Conservation (phyloP, 495 filamentous ascomycete species). For the Letharia lupina region DNA sequence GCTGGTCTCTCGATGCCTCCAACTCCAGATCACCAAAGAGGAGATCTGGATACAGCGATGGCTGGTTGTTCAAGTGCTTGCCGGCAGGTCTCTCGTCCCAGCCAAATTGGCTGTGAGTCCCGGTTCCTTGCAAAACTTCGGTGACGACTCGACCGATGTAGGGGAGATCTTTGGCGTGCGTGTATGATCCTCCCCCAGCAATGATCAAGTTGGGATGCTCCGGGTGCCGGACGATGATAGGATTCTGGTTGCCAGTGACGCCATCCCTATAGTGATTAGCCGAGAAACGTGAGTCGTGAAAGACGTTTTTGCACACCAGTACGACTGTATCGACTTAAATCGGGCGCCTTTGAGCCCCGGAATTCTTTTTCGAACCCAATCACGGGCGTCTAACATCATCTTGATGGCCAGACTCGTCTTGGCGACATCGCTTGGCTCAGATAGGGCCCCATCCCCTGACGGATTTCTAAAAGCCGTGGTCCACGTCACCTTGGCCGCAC, state of each 20-base stretch:
- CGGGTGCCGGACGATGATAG: background rate
- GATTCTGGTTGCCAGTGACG: background rate
- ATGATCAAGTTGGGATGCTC: background rate
- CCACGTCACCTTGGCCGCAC: background rate
- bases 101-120: background rate
- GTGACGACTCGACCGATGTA: background rate
- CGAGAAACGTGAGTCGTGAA: background rate
- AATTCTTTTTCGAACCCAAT: background rate
- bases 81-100: background rate
- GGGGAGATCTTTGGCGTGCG: slow-evolving; percentile 1
- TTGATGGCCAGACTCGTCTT: background rate
- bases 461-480: background rate
- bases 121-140: background rate
- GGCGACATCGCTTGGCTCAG: background rate
- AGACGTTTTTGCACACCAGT: background rate
- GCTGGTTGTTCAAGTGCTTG: background rate
- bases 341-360: background rate
- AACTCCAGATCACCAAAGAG: background rate
- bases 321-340: background rate
- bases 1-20: background rate
- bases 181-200: background rate
- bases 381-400: background rate
- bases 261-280: background rate
- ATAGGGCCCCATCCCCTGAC: background rate
- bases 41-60: background rate